phyloP scores from a whole-genome alignment of 148 eudicot genomes.

The Beta vulgaris region DNA sequence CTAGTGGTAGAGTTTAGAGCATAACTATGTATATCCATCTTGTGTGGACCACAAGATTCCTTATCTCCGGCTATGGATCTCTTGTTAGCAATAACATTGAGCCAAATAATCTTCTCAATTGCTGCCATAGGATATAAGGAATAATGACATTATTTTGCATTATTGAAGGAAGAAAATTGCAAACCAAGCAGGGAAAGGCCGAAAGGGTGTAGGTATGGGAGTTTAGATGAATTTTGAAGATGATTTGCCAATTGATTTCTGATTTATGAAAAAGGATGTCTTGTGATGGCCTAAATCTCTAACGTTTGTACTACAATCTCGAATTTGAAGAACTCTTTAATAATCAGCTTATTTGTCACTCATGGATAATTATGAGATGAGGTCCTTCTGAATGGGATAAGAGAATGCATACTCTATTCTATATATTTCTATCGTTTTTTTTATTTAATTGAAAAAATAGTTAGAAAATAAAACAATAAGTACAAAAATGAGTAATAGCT shows the following conservation, averaged over 20 bases:
- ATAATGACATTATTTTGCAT: neutral
- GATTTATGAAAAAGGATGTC: neutral
- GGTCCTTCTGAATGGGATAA: too few species aligned
- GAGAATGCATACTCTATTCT: too few species aligned
- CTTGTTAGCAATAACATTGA: neutral
- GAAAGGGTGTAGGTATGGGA: too few species aligned
- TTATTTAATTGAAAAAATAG: too few species aligned
- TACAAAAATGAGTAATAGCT: too few species aligned
- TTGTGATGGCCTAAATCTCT: neutral
- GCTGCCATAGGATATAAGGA: neutral
- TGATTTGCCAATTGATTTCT: neutral
- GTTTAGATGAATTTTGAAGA: too few species aligned
- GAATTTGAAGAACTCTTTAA: neutral
- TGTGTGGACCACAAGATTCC: neutral
- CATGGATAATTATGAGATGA: too few species aligned
- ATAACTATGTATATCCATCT: neutral
- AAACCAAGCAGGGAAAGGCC: neutral
- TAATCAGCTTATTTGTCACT: neutral
- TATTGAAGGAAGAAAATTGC: too few species aligned
- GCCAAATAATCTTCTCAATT: neutral
- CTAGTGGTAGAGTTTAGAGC: neutral
- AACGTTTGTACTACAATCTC: neutral
- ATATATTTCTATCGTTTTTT: too few species aligned
- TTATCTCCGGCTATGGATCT: neutral
- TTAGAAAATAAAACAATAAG: too few species aligned